phyloP scores from a whole-genome alignment of 306 rosid species.

The Cicer chorassanicum region DNA sequence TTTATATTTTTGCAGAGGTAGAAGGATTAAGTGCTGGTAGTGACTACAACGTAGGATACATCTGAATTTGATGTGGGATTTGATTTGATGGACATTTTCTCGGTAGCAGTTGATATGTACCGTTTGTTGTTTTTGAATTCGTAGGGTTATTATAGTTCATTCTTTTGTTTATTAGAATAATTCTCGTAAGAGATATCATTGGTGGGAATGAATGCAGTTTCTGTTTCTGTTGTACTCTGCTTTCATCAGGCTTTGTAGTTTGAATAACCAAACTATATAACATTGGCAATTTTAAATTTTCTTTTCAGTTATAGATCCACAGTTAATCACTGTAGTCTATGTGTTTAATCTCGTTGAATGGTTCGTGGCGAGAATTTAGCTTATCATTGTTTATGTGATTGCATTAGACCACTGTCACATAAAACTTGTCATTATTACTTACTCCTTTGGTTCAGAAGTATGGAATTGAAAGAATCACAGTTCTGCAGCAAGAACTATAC shows the following conservation, averaged over 20 bases:
- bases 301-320: conserved; percentile 1
- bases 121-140: conserved; percentile 51
- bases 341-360: background rate
- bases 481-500: no score
- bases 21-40: conserved; percentile 34
- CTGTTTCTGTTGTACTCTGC: conserved; percentile 24
- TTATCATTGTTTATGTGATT: background rate
- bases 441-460: background rate
- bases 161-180: conserved; percentile 59
- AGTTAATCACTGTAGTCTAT: background rate
- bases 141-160: conserved; percentile 48
- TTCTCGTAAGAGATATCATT: conserved; percentile 34
- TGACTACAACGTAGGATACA: conserved; percentile 17
- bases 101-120: conserved; percentile 44
- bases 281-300: conserved; percentile 7
- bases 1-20: conserved; percentile 56
- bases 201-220: conserved; percentile 16
- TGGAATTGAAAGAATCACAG: no score
- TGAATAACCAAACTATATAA: conserved; percentile 27
- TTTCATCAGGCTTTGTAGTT: conserved; percentile 35
- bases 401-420: background rate
- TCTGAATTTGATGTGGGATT: conserved; percentile 13
- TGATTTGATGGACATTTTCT: conserved; percentile 8
- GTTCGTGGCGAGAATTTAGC: conserved; percentile 1
- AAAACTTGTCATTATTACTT: background rate